Conservation (phyloP, 2,329 filamentous ascomycete species). For the Aspergillus novofumigatus region DNA sequence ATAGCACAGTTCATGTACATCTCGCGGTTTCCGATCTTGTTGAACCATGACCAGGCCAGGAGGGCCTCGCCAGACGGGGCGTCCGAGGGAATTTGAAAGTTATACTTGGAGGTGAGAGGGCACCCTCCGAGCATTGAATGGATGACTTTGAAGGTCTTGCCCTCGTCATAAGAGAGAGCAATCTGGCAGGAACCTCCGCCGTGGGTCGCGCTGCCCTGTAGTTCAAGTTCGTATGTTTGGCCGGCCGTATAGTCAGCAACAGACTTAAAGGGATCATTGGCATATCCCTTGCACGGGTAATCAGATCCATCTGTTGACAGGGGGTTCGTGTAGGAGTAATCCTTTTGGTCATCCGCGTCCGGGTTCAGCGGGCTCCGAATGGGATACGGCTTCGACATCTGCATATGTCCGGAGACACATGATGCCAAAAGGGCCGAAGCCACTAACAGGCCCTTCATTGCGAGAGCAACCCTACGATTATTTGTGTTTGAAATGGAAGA, state of each 20-base stretch:
- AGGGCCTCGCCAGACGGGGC: constrained; percentile 59
- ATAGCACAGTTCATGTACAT: constrained; percentile 85
- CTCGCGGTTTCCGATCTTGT: constrained; percentile 71
- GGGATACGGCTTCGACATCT: constrained; percentile 53
- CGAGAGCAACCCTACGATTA: neutral
- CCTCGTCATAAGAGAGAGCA: constrained; percentile 68
- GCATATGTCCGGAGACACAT: constrained; percentile 46
- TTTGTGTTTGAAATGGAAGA: neutral
- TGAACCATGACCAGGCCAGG: constrained; percentile 75
- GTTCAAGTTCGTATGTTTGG: constrained; percentile 57
- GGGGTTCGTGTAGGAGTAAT: constrained; percentile 70
- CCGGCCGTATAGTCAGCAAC: constrained; percentile 62
- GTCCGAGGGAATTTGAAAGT: constrained; percentile 63
- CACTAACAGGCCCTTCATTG: constrained; percentile 32
- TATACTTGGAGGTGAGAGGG: constrained; percentile 50
- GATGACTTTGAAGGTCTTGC: constrained; percentile 65
- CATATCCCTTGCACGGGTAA: constrained; percentile 73
- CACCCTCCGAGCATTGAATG: constrained; percentile 60
- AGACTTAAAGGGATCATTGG: constrained; percentile 48
- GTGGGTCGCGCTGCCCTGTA: constrained; percentile 61
- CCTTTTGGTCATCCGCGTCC: constrained; percentile 46
- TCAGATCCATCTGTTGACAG: constrained; percentile 56
- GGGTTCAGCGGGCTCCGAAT: constrained; percentile 50
- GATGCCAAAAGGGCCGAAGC: constrained; percentile 30
- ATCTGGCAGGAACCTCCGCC: constrained; percentile 73